A percentile compares a stretch with the other conserved stretches of the same genome.
Conservation (phyloP, 2,329 filamentous ascomycete genomes). For the Colletotrichum sp. region DNA sequence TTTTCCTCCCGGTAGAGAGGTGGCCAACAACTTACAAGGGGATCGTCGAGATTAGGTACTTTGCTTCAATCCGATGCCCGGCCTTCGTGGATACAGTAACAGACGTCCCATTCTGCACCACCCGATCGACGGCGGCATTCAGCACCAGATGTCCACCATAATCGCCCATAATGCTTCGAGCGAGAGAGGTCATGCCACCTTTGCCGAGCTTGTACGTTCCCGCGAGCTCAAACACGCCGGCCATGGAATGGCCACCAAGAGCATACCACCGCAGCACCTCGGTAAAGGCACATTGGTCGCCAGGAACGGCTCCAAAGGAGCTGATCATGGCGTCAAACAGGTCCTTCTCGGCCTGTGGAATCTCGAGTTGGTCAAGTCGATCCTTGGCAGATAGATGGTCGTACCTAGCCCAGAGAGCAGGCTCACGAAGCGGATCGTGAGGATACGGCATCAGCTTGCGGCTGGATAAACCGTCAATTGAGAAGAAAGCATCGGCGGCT, state of each 20-base stretch:
- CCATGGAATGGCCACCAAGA: not conserved
- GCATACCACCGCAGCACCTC: not conserved
- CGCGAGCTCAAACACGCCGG: not conserved
- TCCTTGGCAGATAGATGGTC: not conserved
- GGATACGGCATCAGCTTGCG: not conserved
- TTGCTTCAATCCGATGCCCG: not conserved
- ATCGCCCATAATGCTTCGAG: not conserved
- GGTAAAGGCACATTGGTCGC: not conserved
- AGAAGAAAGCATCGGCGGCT: not conserved
- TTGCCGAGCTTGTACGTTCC: not conserved
- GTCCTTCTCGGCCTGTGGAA: not conserved
- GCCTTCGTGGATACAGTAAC: not conserved
- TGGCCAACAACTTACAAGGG: not conserved
- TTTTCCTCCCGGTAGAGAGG: rapidly evolving
- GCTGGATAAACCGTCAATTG: not conserved
- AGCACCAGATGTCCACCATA: not conserved
- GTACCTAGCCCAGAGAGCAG: not conserved
- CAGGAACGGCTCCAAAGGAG: not conserved
- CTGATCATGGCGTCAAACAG: not conserved
- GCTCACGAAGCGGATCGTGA: not conserved
- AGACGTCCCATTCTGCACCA: not conserved
- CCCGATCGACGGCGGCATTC: not conserved
- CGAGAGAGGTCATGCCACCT: not conserved
- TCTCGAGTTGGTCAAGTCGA: not conserved
- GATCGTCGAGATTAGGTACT: not conserved